Conservation (phyloP, 1,284 basidiomycete genomes). For the Ceratorhiza oryzae-sativae region DNA sequence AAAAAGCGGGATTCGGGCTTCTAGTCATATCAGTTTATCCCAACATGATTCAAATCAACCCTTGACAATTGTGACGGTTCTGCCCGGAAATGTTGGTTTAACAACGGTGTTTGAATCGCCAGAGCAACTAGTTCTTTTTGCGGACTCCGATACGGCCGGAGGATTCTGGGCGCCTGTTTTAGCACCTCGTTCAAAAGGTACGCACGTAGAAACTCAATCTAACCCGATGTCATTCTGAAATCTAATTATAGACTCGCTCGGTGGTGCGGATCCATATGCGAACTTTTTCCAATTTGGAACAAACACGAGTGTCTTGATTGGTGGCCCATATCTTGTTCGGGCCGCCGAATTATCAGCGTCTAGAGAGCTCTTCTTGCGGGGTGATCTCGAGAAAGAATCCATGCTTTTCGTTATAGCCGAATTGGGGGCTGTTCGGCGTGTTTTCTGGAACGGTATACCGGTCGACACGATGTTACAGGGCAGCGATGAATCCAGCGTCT, state of each 20-base stretch:
- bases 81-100: slow-evolving; percentile 63
- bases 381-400: slow-evolving; percentile 58
- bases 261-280: slow-evolving; percentile 48
- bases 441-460: slow-evolving; percentile 73
- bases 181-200: slow-evolving; percentile 41
- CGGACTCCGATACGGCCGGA: slow-evolving; percentile 66
- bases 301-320: slow-evolving; percentile 61
- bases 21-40: slow-evolving; percentile 3
- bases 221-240: neutral
- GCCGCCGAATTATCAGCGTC: slow-evolving; percentile 53
- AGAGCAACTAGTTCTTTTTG: slow-evolving; percentile 69
- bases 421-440: slow-evolving; percentile 55
- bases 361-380: slow-evolving; percentile 54
- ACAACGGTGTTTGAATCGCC: slow-evolving; percentile 70
- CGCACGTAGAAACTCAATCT: neutral
- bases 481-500: slow-evolving; percentile 47
- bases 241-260: slow-evolving; percentile 49
- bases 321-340: slow-evolving; percentile 65
- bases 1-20: neutral
- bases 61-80: slow-evolving; percentile 56
- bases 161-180: slow-evolving; percentile 64
- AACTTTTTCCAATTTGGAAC: slow-evolving; percentile 62
- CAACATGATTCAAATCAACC: neutral
- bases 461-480: slow-evolving; percentile 49
- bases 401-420: slow-evolving; percentile 61